Conservation (phyloP, 139 green algal species). For the Coelastrella sp. region DNA sequence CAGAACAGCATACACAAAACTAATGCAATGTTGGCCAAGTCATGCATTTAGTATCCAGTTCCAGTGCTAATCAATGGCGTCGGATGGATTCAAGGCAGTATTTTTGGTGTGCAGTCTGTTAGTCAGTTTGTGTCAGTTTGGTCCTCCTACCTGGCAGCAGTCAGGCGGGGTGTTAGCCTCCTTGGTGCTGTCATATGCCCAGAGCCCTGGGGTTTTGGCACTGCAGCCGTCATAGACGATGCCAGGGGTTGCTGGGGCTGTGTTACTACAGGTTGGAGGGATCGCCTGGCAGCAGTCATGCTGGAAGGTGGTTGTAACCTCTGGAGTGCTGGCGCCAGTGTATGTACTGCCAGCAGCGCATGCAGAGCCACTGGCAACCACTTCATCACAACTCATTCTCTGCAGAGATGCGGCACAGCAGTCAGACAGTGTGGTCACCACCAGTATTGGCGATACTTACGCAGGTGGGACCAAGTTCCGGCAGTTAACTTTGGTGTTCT, state of each 20-base stretch:
- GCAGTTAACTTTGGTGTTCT: no score
- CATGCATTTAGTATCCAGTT: background rate
- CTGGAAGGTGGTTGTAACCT: background rate
- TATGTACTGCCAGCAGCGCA: background rate
- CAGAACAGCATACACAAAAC: background rate
- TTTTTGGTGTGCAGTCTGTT: no score
- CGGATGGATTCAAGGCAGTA: background rate
- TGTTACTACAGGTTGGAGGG: background rate
- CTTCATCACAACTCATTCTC: background rate
- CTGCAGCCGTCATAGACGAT: background rate
- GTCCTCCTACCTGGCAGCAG: background rate
- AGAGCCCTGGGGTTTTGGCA: background rate
- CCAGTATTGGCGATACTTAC: no score
- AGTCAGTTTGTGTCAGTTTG: no score
- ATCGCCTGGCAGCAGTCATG: background rate
- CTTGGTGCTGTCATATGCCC: background rate
- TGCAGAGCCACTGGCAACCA: background rate
- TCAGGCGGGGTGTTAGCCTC: background rate
- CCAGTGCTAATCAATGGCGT: background rate
- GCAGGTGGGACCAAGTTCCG: no score
- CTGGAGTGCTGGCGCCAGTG: background rate
- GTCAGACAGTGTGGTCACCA: no score
- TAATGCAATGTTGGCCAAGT: background rate
- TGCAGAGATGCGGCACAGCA: background rate
- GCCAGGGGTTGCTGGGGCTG: background rate